Conservation (phyloP, 495 filamentous ascomycete genomes). For the Peziza echinospora region DNA sequence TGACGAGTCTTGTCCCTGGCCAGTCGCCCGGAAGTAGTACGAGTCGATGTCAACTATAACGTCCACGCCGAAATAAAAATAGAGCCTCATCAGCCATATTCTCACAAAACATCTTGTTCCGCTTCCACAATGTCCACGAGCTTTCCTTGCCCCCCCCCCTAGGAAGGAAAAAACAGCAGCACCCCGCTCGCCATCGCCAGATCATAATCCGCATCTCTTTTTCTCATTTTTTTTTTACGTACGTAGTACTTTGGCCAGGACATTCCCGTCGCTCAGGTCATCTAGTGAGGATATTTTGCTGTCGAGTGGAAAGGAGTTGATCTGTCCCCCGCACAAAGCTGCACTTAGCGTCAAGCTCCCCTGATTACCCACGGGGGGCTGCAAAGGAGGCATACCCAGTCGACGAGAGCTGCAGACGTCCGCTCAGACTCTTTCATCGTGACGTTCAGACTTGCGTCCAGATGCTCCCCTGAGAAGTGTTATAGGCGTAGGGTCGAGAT, state of each 20-base stretch:
- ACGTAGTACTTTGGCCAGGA: slow-evolving; percentile 18
- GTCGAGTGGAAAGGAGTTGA: slow-evolving; percentile 20
- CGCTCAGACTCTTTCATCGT: not conserved
- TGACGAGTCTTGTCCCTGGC: slow-evolving; percentile 4
- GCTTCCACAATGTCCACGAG: too few relatives aligned
- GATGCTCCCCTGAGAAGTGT: too few relatives aligned
- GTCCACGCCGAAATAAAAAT: too few relatives aligned
- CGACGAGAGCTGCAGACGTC: slow-evolving; percentile 13
- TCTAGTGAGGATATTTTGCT: slow-evolving; percentile 15
- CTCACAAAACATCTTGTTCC: too few relatives aligned
- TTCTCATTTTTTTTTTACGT: too few relatives aligned
- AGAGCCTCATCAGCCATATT: too few relatives aligned
- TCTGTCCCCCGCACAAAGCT: slow-evolving; percentile 6
- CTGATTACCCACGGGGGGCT: not conserved
- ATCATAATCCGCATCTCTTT: too few relatives aligned
- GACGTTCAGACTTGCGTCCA: too few relatives aligned
- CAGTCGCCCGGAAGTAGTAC: slow-evolving; percentile 16
- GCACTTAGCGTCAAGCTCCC: slow-evolving; percentile 6
- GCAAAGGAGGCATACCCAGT: slow-evolving; percentile 12
- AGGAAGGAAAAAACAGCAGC: not conserved
- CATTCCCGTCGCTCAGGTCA: slow-evolving; percentile 16
- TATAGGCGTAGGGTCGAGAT: too few relatives aligned
- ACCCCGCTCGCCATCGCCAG: not conserved
- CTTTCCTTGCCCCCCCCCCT: too few relatives aligned
- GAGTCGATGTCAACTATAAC: slow-evolving; percentile 18